Conservation (phyloP, 2,329 filamentous ascomycete species). For the Cordyceps javanica region DNA sequence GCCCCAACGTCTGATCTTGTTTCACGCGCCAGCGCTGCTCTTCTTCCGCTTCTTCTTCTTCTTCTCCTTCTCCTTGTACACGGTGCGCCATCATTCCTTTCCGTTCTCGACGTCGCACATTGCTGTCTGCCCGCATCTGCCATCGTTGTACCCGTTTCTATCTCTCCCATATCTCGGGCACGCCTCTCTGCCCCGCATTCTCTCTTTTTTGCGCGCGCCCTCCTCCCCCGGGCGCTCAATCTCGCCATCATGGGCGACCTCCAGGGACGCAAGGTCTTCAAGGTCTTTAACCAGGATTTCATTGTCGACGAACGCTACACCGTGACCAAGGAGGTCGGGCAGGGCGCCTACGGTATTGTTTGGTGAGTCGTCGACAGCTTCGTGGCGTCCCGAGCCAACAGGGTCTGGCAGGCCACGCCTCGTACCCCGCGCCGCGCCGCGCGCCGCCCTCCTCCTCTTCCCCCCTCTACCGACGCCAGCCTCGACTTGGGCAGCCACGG, state of each 20-base stretch:
- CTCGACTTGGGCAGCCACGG: no score
- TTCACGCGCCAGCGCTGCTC: neutral
- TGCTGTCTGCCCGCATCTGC: neutral
- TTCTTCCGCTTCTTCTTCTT: neutral
- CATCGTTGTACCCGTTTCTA: neutral
- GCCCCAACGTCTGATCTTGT: neutral
- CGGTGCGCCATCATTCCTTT: no score
- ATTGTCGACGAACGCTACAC: conserved; percentile 97
- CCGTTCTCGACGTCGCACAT: neutral
- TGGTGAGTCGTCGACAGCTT: conserved; percentile 54
- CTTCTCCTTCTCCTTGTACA: no score
- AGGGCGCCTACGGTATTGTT: conserved; percentile 97
- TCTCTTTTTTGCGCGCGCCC: conserved; percentile 6
- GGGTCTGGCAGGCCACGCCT: neutral
- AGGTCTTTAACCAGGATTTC: conserved; percentile 99
- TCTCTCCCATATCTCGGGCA: neutral
- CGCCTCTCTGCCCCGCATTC: conserved; percentile 5
- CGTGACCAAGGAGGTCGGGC: conserved; percentile 96
- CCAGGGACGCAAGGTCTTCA: conserved; percentile 78
- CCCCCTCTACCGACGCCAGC: no score
- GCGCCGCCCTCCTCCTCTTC: no score
- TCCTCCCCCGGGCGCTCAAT: conserved; percentile 7
- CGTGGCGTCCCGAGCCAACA: neutral
- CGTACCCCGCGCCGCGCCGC: conserved; percentile 15
- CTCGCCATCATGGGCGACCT: conserved; percentile 30